phyloP scores from a whole-genome alignment of 164 flowering plant species.

The Buxus sempervirens region DNA sequence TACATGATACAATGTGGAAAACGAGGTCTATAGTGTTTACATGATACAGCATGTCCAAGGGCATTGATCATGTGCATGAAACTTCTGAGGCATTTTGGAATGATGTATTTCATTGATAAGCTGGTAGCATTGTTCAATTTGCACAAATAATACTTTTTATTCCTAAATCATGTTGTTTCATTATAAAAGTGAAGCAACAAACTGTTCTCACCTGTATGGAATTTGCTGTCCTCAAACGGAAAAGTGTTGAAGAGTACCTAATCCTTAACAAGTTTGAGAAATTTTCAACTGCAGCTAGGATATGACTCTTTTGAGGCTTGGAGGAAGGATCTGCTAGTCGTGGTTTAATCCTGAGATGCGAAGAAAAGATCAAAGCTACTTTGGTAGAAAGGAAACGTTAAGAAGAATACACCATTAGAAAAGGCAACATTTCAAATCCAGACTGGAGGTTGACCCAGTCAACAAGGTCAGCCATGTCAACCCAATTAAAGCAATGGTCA shows the following conservation, averaged over 20 bases:
- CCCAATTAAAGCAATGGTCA: too few relatives aligned
- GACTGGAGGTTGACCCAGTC: too few relatives aligned
- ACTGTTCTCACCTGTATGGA: constrained; percentile 61
- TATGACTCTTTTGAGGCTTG: constrained; percentile 74
- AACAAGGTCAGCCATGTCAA: too few relatives aligned
- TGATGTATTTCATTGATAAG: neutral
- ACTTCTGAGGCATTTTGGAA: neutral
- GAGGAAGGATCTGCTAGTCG: constrained; percentile 75
- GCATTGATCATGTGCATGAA: neutral
- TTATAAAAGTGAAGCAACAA: neutral
- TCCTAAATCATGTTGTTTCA: neutral
- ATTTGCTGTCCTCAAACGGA: constrained; percentile 69
- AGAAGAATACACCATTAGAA: neutral
- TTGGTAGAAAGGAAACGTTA: neutral
- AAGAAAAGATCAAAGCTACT: constrained; percentile 5
- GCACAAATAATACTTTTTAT: neutral
- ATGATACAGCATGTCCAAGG: too few relatives aligned
- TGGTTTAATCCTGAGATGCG: constrained; percentile 64
- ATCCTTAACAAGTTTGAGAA: constrained; percentile 54
- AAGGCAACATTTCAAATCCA: too few relatives aligned
- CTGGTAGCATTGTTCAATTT: neutral
- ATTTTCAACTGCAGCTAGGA: constrained; percentile 72
- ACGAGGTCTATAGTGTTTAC: too few relatives aligned
- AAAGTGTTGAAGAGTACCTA: constrained; percentile 90
- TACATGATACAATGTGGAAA: too few relatives aligned